These are phyloP conservation scores for Xerophyta viscosa DNA, from an alignment of 106 monocot genomes.

Conservation along the genomic window DNA sequence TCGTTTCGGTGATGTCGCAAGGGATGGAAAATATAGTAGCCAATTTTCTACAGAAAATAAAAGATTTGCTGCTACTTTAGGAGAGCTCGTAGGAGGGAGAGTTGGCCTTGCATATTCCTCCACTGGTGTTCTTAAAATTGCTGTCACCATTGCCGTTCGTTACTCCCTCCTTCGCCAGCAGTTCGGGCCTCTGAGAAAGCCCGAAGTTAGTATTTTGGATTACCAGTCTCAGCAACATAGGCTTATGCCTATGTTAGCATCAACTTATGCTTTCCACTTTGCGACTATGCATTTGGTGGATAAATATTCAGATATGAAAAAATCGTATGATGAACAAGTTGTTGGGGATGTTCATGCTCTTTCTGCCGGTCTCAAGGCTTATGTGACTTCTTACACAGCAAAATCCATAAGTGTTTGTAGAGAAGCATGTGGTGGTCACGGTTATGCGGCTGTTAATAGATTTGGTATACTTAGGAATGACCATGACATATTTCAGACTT, in stretches of 20 bases:
- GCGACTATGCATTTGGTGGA: constrained; percentile 56
- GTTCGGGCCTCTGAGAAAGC: constrained; percentile 80
- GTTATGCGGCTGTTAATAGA: constrained; percentile 94
- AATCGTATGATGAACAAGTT: constrained; percentile 53
- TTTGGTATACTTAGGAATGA: constrained; percentile 82
- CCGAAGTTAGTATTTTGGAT: constrained; percentile 83
- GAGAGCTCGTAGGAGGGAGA: constrained; percentile 86
- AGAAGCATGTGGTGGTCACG: constrained; percentile 95
- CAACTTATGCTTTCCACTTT: constrained; percentile 89
- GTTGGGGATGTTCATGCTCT: constrained; percentile 81
- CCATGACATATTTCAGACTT: constrained; percentile 98
- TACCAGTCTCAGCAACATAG: constrained; percentile 95
- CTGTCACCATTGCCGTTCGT: constrained; percentile 70
- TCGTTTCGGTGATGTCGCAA: constrained; percentile 82
- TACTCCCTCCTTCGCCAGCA: constrained; percentile 92
- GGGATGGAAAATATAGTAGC: constrained; percentile 78
- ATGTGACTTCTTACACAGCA: constrained; percentile 88
- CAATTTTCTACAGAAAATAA: constrained; percentile 59
- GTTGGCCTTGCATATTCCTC: constrained; percentile 85
- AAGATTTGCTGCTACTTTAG: constrained; percentile 87
- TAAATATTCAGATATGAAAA: constrained; percentile 81
- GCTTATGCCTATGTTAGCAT: constrained; percentile 98
- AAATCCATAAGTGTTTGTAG: constrained; percentile 76
- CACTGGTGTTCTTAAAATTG: constrained; percentile 61
- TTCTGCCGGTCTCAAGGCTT: constrained; percentile 88